Conservation (phyloP, 1,284 basidiomycete species). For the Fomitopsis schrenkii region DNA sequence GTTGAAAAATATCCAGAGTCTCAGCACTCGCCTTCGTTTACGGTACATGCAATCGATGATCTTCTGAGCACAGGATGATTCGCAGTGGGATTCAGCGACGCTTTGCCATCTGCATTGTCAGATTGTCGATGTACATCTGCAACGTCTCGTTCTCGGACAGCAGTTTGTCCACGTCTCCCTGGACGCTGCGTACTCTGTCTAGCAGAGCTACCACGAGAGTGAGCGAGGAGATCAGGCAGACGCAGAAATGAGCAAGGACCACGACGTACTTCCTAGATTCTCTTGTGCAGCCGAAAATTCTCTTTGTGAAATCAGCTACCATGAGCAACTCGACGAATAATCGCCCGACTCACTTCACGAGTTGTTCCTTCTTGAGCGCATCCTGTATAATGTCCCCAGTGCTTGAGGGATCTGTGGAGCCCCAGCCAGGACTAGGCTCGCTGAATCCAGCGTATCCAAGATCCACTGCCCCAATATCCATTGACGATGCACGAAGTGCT, state of each 20-base stretch:
- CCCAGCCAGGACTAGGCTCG: constrained; percentile 57
- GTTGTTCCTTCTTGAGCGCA: constrained; percentile 65
- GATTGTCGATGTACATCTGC: constrained; percentile 86
- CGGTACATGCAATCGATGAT: background rate
- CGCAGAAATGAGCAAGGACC: background rate
- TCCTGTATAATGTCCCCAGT: constrained; percentile 66
- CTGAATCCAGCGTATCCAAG: constrained; percentile 53
- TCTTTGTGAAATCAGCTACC: constrained; percentile 32
- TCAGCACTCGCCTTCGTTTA: no score
- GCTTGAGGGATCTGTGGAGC: constrained; percentile 35
- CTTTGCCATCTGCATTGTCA: constrained; percentile 81
- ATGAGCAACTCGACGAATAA: background rate
- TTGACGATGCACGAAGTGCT: background rate
- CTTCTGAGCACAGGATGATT: background rate
- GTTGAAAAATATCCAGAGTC: no score
- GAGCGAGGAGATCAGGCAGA: background rate
- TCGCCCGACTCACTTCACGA: constrained; percentile 46
- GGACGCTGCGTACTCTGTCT: constrained; percentile 61
- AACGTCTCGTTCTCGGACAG: constrained; percentile 75
- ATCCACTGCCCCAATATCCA: background rate
- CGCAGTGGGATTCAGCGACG: constrained; percentile 41
- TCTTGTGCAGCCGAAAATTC: constrained; percentile 71
- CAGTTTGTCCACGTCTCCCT: constrained; percentile 74
- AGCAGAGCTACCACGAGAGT: constrained; percentile 47
- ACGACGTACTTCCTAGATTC: constrained; percentile 60